Conservation (phyloP, 2,329 filamentous ascomycete genomes). For the Fusarium sp. region DNA sequence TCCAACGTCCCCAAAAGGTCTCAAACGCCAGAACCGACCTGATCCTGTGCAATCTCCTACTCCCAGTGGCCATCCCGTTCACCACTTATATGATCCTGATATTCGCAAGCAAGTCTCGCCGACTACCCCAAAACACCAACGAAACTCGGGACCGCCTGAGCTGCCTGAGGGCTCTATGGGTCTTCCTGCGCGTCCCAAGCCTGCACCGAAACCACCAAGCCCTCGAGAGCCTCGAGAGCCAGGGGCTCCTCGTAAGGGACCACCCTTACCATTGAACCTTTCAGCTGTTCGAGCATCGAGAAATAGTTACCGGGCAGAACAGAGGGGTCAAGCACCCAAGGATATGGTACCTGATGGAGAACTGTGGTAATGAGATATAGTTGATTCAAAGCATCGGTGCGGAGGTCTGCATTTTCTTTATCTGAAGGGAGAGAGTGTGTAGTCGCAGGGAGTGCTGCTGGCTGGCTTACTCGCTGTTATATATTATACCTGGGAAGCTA, state of each 20-base stretch:
- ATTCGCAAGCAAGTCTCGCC: constrained; percentile 49
- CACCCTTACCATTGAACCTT: constrained; percentile 29
- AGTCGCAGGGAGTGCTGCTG: constrained; percentile 21
- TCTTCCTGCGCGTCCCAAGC: constrained; percentile 46
- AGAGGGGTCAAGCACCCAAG: constrained; percentile 11
- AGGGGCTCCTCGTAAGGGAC: constrained; percentile 30
- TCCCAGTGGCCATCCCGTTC: constrained; percentile 41
- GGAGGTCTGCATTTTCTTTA: not conserved
- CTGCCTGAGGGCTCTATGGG: constrained; percentile 45
- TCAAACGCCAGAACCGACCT: constrained; percentile 36
- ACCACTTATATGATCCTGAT: constrained; percentile 50
- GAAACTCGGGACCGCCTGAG: constrained; percentile 39
- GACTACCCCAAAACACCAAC: constrained; percentile 33
- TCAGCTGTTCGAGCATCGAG: constrained; percentile 15
- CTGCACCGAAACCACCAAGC: constrained; percentile 26
- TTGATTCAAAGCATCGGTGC: not conserved
- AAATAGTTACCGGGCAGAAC: constrained; percentile 14
- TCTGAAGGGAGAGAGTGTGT: not conserved
- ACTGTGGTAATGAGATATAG: constrained; percentile 15
- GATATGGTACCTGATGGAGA: constrained; percentile 31
- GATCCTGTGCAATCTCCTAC: constrained; percentile 32
- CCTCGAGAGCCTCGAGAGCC: constrained; percentile 16
- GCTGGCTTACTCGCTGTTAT: constrained; percentile 17
- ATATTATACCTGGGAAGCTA: constrained; percentile 1
- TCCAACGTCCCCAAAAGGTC: constrained; percentile 50